These are phyloP conservation scores for Teunomyces funiuensis DNA, from an alignment of 805 yeast genomes.

Conservation along the genomic window DNA sequence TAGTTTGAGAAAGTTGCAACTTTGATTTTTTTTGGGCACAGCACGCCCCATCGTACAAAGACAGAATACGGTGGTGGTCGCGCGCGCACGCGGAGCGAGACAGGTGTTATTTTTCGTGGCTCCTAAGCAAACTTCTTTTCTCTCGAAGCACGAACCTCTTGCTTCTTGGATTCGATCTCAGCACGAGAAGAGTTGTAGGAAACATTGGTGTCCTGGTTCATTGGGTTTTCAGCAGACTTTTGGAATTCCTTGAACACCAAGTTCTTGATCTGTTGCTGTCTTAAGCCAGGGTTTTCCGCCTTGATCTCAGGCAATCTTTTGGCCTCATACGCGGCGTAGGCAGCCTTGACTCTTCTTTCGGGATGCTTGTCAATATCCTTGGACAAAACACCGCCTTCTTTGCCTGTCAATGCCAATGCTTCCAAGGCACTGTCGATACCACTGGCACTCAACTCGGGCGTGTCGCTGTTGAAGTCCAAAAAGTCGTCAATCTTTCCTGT, in stretches of 20 bases:
- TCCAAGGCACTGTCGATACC: slow-evolving; percentile 79
- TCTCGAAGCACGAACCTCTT: slow-evolving; percentile 48
- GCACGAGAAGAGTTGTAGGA: slow-evolving; percentile 58
- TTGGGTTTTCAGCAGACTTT: slow-evolving; percentile 78
- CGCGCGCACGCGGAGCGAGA: slow-evolving; percentile 2
- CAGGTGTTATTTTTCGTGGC: background rate
- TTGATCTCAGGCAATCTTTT: slow-evolving; percentile 68
- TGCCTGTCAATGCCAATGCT: slow-evolving; percentile 66
- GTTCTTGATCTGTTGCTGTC: slow-evolving; percentile 76
- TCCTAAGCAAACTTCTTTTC: slow-evolving; percentile 35
- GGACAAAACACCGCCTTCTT: slow-evolving; percentile 52
- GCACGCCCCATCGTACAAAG: slow-evolving; percentile 4
- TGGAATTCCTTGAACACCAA: slow-evolving; percentile 76
- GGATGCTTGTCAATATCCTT: slow-evolving; percentile 83
- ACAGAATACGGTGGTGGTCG: background rate
- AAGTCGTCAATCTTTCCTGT: slow-evolving; percentile 69
- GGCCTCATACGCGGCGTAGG: slow-evolving; percentile 69
- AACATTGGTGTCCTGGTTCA: slow-evolving; percentile 71
- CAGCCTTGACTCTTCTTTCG: slow-evolving; percentile 85
- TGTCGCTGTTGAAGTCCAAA: slow-evolving; percentile 50
- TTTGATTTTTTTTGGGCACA: slow-evolving; percentile 1
- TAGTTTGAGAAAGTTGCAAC: slow-evolving; percentile 13
- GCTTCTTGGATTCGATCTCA: slow-evolving; percentile 48
- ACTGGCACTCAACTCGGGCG: slow-evolving; percentile 59
- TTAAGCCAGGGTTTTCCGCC: slow-evolving; percentile 76